Evolutionary conservation across 2,329 filamentous ascomycete genomes (phyloP).

Genomic region (Karstenula rhodostoma): DNA sequence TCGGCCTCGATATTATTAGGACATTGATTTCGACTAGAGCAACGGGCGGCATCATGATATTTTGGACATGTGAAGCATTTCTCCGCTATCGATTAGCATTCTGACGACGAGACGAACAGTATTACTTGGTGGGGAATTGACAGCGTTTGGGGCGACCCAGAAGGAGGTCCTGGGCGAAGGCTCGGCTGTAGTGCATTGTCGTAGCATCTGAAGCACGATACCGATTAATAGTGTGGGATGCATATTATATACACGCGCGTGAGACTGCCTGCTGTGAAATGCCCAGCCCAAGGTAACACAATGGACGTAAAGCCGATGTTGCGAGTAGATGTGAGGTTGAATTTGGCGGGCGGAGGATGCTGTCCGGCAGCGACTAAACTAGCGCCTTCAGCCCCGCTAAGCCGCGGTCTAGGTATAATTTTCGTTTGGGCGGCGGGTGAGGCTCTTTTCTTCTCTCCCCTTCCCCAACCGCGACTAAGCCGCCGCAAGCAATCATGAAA

Average conservation of each 20-base stretch:
- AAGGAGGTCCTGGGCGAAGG: constrained; percentile 18
- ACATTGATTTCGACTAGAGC: constrained; percentile 29
- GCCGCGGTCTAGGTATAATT: constrained; percentile 26
- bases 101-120: constrained; percentile 43
- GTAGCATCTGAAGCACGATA: constrained; percentile 45
- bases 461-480: constrained; percentile 51
- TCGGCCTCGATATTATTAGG: constrained; percentile 16
- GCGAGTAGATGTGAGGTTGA: neutral
- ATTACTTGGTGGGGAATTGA: constrained; percentile 23
- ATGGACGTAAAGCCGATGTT: neutral
- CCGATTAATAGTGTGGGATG: constrained; percentile 46
- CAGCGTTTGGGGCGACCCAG: constrained; percentile 15
- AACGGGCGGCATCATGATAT: constrained; percentile 38
- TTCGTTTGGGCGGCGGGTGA: constrained; percentile 41
- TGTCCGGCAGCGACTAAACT: constrained; percentile 7
- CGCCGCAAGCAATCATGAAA: constrained; percentile 69
- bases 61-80: constrained; percentile 44
- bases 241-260: constrained; percentile 17
- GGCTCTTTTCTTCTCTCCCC: constrained; percentile 52
- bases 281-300: too few relatives aligned
- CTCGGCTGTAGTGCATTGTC: constrained; percentile 42
- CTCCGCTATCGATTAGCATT: constrained; percentile 44
- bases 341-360: neutral
- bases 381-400: constrained; percentile 9
- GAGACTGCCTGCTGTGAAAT: neutral